Percentiles rank a stretch among this genome's conserved stretches.
Evolutionary conservation across 352 stramenopile species (phyloP).

Genomic region (Blastocystis sp.): DNA sequence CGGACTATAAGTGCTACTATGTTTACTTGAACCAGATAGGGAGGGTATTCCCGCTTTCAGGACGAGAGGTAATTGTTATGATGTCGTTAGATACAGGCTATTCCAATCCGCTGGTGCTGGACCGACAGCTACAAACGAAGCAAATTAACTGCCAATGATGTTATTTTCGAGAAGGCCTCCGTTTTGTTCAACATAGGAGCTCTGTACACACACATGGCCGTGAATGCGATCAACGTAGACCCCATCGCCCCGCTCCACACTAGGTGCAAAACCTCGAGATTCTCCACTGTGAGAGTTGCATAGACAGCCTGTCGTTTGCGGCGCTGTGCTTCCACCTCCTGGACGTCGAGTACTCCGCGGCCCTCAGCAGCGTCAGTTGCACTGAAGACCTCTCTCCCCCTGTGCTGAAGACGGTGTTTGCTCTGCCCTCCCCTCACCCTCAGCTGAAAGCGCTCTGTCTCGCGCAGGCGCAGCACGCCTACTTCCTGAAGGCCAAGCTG

Average conservation of each 20-base stretch:
- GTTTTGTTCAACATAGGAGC: slow-evolving; percentile 49
- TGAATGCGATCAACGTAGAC: neutral
- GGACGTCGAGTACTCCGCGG: neutral
- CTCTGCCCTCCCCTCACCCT: neutral
- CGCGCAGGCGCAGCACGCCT: slow-evolving; percentile 16
- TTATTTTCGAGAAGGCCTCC: slow-evolving; percentile 21
- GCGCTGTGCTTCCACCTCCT: slow-evolving; percentile 3
- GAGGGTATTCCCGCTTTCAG: neutral
- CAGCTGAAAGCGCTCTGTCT: slow-evolving; percentile 24
- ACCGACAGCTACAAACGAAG: neutral
- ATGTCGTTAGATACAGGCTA: neutral
- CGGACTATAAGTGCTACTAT: slow-evolving; percentile 43
- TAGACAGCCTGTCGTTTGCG: neutral
- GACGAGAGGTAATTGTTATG: neutral
- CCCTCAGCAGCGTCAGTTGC: neutral
- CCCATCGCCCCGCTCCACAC: too few species aligned
- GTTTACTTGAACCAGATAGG: slow-evolving; percentile 28
- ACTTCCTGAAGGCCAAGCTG: neutral
- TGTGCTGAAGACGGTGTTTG: neutral
- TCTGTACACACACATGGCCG: neutral
- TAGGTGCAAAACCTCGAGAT: neutral
- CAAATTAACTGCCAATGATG: neutral
- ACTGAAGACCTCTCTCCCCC: neutral
- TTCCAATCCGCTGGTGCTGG: neutral
- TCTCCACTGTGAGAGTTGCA: neutral